Base-by-base conservation (phyloP, 2,329 filamentous ascomycete genomes). In the Nemania sp. region DNA sequence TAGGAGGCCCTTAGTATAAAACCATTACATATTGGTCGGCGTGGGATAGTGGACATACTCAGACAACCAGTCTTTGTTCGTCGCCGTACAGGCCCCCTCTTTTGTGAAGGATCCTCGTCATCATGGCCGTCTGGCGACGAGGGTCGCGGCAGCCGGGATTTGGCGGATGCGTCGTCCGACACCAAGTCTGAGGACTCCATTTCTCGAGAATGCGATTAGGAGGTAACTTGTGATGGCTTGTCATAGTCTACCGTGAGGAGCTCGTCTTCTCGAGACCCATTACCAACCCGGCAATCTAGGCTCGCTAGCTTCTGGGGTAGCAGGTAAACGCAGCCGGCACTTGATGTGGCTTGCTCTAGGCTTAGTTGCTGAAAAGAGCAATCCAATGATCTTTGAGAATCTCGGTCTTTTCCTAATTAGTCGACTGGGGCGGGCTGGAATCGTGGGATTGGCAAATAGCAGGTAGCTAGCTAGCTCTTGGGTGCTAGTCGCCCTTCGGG, bases 11-110 rank as follows among this genome's bases (percentile, higher is more conserved):
- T 62, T 32, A 63, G 57, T 70, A 70, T 62, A 63, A 60, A 55
- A 35, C 50, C 42, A 34, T 32, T 10, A 57, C 20, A 46, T 46
- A 18, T 40, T 20, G 25, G 52, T 18, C 29, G 34, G 50, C 45
- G 47, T 18, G 43, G 18, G 56, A 48, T 51, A 81, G 32, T 40
- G 46, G 45, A 58, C 89, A 75, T 83, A 92, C 90, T 97, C 62
- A 97, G 78, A 74, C 93, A 97, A 13, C 93, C 93, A 2, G 93
- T 97, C 78, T 97, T 97, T 53, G 93, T 97, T 69, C 93, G 83
- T 74, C 88, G 91, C 68, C 85, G 84, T 20, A 78, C 75, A 17
- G 80, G 74, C 2, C 76, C 68, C 68, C 81, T 84, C 67, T 81
- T 83, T 20, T 75, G 71, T 53, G 75, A 76, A n/a, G 72, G 68